Conservation (phyloP, 164 flowering plant species). For the Saururus chinensis region DNA sequence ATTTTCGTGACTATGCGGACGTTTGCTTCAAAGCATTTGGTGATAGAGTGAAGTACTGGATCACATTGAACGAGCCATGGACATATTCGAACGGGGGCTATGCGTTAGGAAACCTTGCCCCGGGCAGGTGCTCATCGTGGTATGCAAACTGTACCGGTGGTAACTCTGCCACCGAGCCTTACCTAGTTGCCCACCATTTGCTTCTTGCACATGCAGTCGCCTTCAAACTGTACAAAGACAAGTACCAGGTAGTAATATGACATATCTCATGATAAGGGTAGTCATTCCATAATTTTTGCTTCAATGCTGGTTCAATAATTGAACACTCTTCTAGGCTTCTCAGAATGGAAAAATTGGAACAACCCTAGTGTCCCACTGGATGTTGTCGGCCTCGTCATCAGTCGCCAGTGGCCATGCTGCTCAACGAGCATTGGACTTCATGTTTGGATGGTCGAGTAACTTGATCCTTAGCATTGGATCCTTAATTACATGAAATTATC, state of each 20-base stretch:
- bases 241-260: constrained; percentile 24
- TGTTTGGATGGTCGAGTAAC: constrained; percentile 27
- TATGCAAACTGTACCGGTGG: constrained; percentile 19
- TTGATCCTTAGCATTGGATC: neutral
- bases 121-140: constrained; percentile 15
- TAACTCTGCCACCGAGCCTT: constrained; percentile 42
- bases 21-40: constrained; percentile 22
- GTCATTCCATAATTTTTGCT: neutral
- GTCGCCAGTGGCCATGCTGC: constrained; percentile 29
- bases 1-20: constrained; percentile 17
- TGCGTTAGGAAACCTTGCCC: constrained; percentile 9
- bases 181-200: constrained; percentile 20
- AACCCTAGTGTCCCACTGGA: constrained; percentile 33
- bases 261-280: neutral
- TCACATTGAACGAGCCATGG: constrained; percentile 24
- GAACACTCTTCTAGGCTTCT: constrained; percentile 19
- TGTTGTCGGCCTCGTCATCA: constrained; percentile 22
- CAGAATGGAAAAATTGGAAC: constrained; percentile 65
- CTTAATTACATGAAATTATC: no score
- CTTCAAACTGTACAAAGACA: constrained; percentile 25
- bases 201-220: constrained; percentile 41
- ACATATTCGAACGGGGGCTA: constrained; percentile 7
- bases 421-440: constrained; percentile 41
- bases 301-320: neutral
- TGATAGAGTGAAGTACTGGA: constrained; percentile 25